Evolutionary conservation across 1,139 yeast genomes (phyloP), one percentile per base, ranked within the genome.

Genomic region (Lodderomyces orthopsilosis): DNA sequence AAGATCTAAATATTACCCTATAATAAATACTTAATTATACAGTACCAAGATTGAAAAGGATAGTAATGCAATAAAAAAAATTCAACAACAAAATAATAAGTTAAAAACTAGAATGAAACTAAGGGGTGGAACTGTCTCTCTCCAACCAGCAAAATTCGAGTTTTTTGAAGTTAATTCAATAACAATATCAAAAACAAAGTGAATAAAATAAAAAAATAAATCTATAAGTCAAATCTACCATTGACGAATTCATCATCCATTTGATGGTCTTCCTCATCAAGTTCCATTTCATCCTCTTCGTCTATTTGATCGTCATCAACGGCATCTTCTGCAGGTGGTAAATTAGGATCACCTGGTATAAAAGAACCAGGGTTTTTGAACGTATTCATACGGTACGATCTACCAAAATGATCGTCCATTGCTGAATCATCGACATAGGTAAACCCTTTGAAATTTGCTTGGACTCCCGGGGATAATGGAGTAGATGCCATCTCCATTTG

Each of bases 371-470:
- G 80, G 43, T 79, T 83, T 50, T 72, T 76, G 57, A 69, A 78
- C 1, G 77, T 63, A 49, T 70, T 72, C 48, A 72, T 69, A 44
- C 77, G 59, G 51, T 66, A 71, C 15, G 73, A 66, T 56, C 68
- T 68, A 41, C 75, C 72, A 51, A 85, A 84, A 61, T 85, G 89
- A 54, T 89, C 96, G 55, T 89, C 95, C 74, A 91, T 83, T 21
- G 94, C 79, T n/a, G 94, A 85, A 52, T 87, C 97, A 59, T 90
- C 97, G 38, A 93, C 97, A 63, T 87, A 93, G 0, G 98, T 91
- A 62, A 91, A 91, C 1, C 98, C 98, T 58, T 89, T 88, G 66
- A 93, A 93, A 59, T 90, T 90, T 43, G 95, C 97, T 67, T 93
- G 98, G 56, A 91, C 81, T 0, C 95, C 96, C 2, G 96, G 96